A percentile compares a stretch with the other conserved stretches of the same genome.
phyloP scores from a whole-genome alignment of 2,329 filamentous ascomycete species.

The Polychaeton citri region DNA sequence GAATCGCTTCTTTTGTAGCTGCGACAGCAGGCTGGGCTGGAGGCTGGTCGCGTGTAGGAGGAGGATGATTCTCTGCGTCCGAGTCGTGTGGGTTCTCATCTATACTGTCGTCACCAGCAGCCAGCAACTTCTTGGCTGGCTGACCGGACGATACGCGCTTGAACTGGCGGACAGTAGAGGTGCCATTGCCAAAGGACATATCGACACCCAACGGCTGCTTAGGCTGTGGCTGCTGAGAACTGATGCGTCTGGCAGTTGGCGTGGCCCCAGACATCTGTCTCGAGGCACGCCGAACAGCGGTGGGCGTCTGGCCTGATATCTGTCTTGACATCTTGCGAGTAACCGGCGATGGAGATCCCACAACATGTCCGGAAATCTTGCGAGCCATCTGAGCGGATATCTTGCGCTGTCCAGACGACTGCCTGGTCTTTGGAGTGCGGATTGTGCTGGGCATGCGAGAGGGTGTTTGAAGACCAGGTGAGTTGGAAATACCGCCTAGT shows the following conservation, averaged over 20 bases:
- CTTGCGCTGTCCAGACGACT: slow-evolving; percentile 20
- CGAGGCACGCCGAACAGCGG: slow-evolving; percentile 17
- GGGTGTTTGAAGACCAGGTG: slow-evolving; percentile 9
- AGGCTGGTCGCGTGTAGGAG: slow-evolving; percentile 21
- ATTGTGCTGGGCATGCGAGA: slow-evolving; percentile 21
- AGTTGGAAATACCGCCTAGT: slow-evolving; percentile 18
- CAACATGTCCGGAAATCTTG: slow-evolving; percentile 12
- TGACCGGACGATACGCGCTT: slow-evolving; percentile 55
- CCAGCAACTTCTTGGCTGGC: slow-evolving; percentile 9
- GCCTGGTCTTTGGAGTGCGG: slow-evolving; percentile 21
- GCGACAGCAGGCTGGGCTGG: slow-evolving; percentile 10
- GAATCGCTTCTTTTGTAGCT: slow-evolving; percentile 60
- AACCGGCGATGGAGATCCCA: neutral
- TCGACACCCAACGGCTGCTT: slow-evolving; percentile 78
- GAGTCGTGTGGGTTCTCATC: slow-evolving; percentile 23
- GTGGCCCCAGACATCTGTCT: slow-evolving; percentile 23
- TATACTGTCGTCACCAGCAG: slow-evolving; percentile 5
- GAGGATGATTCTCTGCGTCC: slow-evolving; percentile 52
- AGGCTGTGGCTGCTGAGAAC: slow-evolving; percentile 17
- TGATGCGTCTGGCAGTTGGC: slow-evolving; percentile 31
- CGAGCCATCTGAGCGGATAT: slow-evolving; percentile 26
- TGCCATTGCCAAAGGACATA: slow-evolving; percentile 85
- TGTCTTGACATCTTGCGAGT: neutral
- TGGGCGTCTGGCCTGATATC: slow-evolving; percentile 14
- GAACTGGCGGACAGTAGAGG: slow-evolving; percentile 84